phyloP scores from a whole-genome alignment of 495 filamentous ascomycete species.

The Geopyxis carbonaria region DNA sequence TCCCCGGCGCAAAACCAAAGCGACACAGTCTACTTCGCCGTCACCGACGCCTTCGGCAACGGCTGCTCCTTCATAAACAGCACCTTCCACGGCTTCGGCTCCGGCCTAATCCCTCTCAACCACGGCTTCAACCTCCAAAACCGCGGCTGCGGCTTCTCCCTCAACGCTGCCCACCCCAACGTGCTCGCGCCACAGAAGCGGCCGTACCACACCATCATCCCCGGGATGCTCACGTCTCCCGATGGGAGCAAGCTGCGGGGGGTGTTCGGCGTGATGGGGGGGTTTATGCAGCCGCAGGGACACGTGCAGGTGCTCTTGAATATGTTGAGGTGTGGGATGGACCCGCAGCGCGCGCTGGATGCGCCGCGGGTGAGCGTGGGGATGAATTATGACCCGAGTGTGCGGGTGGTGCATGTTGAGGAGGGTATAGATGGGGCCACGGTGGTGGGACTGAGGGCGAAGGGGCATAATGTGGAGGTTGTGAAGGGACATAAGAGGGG shows the following conservation, averaged over 20 bases:
- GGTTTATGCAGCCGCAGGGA: slow-evolving; percentile 97
- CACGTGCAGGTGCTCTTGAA: slow-evolving; percentile 91
- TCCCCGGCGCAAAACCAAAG: slow-evolving; percentile 44
- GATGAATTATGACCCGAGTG: slow-evolving; percentile 27
- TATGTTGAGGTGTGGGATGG: slow-evolving; percentile 68
- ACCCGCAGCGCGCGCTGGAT: slow-evolving; percentile 78
- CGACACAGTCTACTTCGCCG: slow-evolving; percentile 90
- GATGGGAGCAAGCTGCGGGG: slow-evolving; percentile 40
- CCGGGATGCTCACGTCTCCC: slow-evolving; percentile 66
- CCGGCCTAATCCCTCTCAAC: slow-evolving; percentile 59
- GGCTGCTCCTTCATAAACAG: slow-evolving; percentile 92
- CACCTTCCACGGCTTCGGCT: slow-evolving; percentile 84
- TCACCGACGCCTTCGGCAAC: slow-evolving; percentile 65
- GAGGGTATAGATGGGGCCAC: slow-evolving; percentile 60
- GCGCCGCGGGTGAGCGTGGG: slow-evolving; percentile 67
- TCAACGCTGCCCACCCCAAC: slow-evolving; percentile 57
- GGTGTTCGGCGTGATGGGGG: slow-evolving; percentile 93
- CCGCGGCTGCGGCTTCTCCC: slow-evolving; percentile 69
- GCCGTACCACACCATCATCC: slow-evolving; percentile 97
- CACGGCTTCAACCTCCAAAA: slow-evolving; percentile 92
- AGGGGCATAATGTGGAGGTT: slow-evolving; percentile 61
- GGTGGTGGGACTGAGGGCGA: slow-evolving; percentile 42
- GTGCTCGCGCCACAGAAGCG: slow-evolving; percentile 62
- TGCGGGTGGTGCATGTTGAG: slow-evolving; percentile 52
- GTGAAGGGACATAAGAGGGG: slow-evolving; percentile 47